Percentiles rank a stretch among this genome's conserved stretches.
Evolutionary conservation across 352 stramenopile species (phyloP).

Genomic region (Pythium periplocum): DNA sequence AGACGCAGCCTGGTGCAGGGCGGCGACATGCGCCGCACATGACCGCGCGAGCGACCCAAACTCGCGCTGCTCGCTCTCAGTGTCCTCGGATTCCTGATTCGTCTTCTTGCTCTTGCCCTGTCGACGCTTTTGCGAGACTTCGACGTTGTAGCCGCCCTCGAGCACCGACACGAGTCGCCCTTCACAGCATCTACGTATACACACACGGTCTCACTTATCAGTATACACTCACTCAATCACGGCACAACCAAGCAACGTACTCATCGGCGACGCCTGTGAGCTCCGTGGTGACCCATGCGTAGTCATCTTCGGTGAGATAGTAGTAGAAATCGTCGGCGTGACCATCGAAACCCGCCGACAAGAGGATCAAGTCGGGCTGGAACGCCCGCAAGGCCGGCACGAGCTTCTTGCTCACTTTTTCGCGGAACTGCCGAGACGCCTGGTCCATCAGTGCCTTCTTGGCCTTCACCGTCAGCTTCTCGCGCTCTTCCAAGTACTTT

Average conservation of each 20-base stretch:
- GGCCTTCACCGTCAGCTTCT: slow-evolving; percentile 49
- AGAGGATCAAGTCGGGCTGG: slow-evolving; percentile 53
- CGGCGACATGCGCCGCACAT: slow-evolving; percentile 55
- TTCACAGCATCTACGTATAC: slow-evolving; percentile 65
- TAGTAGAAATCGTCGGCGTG: slow-evolving; percentile 70
- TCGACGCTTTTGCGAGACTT: slow-evolving; percentile 27
- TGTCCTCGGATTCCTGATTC: slow-evolving; percentile 30
- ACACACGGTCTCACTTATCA: background rate
- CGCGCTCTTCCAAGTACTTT: slow-evolving; percentile 48
- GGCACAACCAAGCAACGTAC: slow-evolving; percentile 32
- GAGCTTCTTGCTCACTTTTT: slow-evolving; percentile 37
- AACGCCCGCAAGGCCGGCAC: slow-evolving; percentile 42
- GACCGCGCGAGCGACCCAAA: slow-evolving; percentile 57
- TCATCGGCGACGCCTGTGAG: slow-evolving; percentile 89
- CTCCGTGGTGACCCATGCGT: slow-evolving; percentile 79
- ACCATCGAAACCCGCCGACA: slow-evolving; percentile 68
- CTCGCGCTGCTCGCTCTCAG: slow-evolving; percentile 45
- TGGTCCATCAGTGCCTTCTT: slow-evolving; percentile 45
- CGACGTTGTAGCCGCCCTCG: slow-evolving; percentile 91
- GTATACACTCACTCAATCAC: background rate
- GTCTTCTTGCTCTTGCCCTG: slow-evolving; percentile 27
- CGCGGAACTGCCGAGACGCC: slow-evolving; percentile 38
- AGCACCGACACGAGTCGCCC: slow-evolving; percentile 93
- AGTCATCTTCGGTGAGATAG: slow-evolving; percentile 80
- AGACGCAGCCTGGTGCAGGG: slow-evolving; percentile 29